Conservation (phyloP, 2,329 filamentous ascomycete genomes). For the Fusarium foetens region DNA sequence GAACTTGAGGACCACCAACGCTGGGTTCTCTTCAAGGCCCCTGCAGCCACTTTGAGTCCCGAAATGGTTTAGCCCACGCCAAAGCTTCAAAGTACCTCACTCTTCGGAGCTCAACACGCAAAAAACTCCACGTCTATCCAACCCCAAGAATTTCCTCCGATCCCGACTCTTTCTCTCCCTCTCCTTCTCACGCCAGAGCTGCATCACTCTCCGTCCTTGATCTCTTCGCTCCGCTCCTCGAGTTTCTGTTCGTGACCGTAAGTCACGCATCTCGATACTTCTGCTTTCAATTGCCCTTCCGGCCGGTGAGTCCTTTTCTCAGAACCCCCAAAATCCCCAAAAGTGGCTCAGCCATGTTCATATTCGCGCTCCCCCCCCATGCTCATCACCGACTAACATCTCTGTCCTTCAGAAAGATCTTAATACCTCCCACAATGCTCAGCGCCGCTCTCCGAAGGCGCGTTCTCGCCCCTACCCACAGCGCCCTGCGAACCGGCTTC, state of each 20-base stretch:
- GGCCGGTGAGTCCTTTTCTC: slow-evolving; percentile 38
- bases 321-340: not conserved
- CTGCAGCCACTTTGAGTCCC: slow-evolving; percentile 31
- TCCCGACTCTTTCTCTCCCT: slow-evolving; percentile 47
- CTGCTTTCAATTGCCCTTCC: slow-evolving; percentile 41
- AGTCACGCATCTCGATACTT: slow-evolving; percentile 35
- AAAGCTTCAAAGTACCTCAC: slow-evolving; percentile 49
- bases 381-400: slow-evolving; percentile 36
- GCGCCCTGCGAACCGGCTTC: slow-evolving; percentile 62
- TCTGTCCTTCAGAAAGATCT: slow-evolving; percentile 43
- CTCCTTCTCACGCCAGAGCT: slow-evolving; percentile 48
- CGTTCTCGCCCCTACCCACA: slow-evolving; percentile 62
- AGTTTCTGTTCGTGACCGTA: slow-evolving; percentile 31
- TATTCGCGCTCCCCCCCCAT: slow-evolving; percentile 33
- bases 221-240: slow-evolving; percentile 27
- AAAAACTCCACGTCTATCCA: slow-evolving; percentile 52
- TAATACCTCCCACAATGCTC: slow-evolving; percentile 61
- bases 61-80: slow-evolving; percentile 44
- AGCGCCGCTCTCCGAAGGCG: slow-evolving; percentile 72
- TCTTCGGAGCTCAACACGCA: slow-evolving; percentile 54
- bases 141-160: slow-evolving; percentile 53
- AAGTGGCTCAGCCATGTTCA: slow-evolving; percentile 26
- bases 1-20: slow-evolving; percentile 18
- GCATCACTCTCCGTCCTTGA: slow-evolving; percentile 40
- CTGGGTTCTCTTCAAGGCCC: slow-evolving; percentile 26